Base-by-base conservation (phyloP, 495 filamentous ascomycete species). In the Trichoderma reesei region DNA sequence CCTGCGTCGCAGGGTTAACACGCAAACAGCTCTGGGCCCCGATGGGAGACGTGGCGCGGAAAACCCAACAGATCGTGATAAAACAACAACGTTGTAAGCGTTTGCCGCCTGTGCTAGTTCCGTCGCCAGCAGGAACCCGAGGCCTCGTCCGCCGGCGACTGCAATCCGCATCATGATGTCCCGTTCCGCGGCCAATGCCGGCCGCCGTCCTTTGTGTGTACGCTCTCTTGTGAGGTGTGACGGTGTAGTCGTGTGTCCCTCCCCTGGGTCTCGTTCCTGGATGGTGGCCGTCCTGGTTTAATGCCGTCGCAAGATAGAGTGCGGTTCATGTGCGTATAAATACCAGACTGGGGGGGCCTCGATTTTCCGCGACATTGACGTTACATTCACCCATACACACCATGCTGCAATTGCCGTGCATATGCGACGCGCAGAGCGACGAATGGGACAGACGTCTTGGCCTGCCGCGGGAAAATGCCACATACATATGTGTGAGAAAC, bases 121-220 rank as follows among this genome's bases (percentile, higher is more conserved):
- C 56, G 80, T 75, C 38, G 84, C 85, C 59, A 91, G 83, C 59
- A 84, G 75, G 66, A 79, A 83, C 63, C 87, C 87, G 59, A 91
- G 76, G 64, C 86, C 86, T 68, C 86, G 85, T 60, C 83, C 86
- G 34, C 88, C 88, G 61, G 87, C 88, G 65, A 91, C 84, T 63
- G 86, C 88, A 70, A 91, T 83, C 74, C 85, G 82, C 83, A 90
- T 89, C 78, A 81, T 85, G 64, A 69, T 61, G 59, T 34, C 31
- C 51, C 51, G 51, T 56, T 56, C 26, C 51, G 31, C 51, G 26
- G 51, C 51, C 51, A 56, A 13, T 33, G 5, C 20, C 11, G 51
- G 51, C 51, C 51, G 51, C 51, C 9, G 51, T 56, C 51, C 51
- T 34, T 2, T 33, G 51, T 56, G 51, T 34, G 11, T 34, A 11